Evolutionary conservation across 1,139 yeast species (phyloP).

Genomic region (Pichia cactophila): DNA sequence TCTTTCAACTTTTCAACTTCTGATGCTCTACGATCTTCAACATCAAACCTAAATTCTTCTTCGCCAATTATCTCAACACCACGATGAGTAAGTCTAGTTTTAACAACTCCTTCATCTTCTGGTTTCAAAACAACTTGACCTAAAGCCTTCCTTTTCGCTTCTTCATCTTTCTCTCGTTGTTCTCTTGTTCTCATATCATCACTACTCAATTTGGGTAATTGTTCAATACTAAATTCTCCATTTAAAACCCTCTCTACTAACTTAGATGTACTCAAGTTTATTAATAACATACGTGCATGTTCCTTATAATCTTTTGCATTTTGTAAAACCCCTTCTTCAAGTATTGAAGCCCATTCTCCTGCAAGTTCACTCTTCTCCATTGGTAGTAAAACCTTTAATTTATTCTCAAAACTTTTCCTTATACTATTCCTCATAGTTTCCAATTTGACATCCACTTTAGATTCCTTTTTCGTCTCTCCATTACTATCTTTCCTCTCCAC

Average conservation of each 20-base stretch:
- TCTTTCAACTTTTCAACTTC: slow-evolving; percentile 29
- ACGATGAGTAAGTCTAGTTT: slow-evolving; percentile 72
- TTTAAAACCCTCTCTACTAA: slow-evolving; percentile 42
- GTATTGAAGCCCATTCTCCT: slow-evolving; percentile 32
- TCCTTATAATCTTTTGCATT: slow-evolving; percentile 39
- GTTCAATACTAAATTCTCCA: slow-evolving; percentile 39
- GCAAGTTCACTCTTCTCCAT: background rate
- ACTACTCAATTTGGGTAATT: slow-evolving; percentile 50
- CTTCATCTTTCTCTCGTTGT: slow-evolving; percentile 59
- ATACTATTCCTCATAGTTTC: slow-evolving; percentile 3
- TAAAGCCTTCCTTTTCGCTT: slow-evolving; percentile 61
- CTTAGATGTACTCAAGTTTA: slow-evolving; percentile 45
- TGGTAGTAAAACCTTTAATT: slow-evolving; percentile 13
- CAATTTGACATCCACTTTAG: slow-evolving; percentile 10
- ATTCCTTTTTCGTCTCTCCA: background rate
- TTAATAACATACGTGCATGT: slow-evolving; percentile 44
- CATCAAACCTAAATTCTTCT: slow-evolving; percentile 34
- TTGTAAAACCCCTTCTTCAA: slow-evolving; percentile 36
- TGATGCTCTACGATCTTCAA: slow-evolving; percentile 38
- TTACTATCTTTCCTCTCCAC: background rate
- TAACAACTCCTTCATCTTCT: slow-evolving; percentile 36
- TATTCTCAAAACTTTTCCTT: slow-evolving; percentile 19
- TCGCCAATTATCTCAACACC: slow-evolving; percentile 75
- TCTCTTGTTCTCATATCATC: slow-evolving; percentile 70
- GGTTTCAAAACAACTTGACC: slow-evolving; percentile 55